Base-by-base conservation (phyloP, 1,284 basidiomycete genomes). In the Wallemia hederae region DNA sequence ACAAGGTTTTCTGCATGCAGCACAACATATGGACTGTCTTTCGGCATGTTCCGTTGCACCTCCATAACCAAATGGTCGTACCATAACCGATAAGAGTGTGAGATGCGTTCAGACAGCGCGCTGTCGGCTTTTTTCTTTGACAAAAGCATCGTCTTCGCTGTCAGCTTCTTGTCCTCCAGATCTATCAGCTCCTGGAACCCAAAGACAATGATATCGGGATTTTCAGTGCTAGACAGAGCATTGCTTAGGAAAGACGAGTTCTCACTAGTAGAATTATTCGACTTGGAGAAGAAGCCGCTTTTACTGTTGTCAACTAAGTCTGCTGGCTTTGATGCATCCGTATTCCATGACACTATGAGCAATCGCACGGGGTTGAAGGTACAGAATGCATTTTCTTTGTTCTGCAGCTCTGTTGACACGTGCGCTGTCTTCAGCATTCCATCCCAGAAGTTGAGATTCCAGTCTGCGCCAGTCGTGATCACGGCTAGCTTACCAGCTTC, bases 141-240 rank as follows among this genome's bases (percentile, higher is more conserved):
- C 2, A 91, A 76, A 1, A 94, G 68, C 25, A 92, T 79, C 1
- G 81, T 87, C 72, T 91, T 91, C 15, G 91, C 90, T 0, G 85
- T 83, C 70, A 96, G 80, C 70, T 82, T 89, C 63, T 87, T 81
- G 66, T 80, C 83, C 65, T 96, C 90, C 14, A 98, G 77, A 68
- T 96, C 89, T 63, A 98, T 85, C 39, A 96, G 77, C 72, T 97
- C 92, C 70, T 98, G 92, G 68, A 97, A 83, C 0, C 90, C 90
- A 68, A 97, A 94, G 1, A 81, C 79, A 65, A 98, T 83, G 65
- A 97, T 80, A 65, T 96, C 91, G 0, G 91, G 87, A 7, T 74
- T 70, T 24, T 82, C 78, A 26, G 82, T 79, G 63, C 80, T 83
- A 1, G 70, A 72, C 19, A 94, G 73, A 2, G 79, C 79, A 49